phyloP scores from a whole-genome alignment of 2,329 filamentous ascomycete species.

The Epichloe typhina region DNA sequence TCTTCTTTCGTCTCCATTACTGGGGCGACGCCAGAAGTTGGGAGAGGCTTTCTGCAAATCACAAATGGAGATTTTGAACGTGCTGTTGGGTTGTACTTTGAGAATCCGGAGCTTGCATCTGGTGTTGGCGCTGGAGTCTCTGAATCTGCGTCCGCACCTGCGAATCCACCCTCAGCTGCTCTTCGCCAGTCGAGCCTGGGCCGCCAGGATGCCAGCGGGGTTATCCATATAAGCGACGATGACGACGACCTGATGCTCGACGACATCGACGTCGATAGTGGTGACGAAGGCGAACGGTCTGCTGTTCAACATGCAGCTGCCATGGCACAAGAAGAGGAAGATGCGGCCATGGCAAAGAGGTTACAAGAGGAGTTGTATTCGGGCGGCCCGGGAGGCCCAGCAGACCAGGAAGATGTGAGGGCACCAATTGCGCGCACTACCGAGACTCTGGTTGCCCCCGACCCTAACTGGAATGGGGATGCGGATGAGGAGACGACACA shows the following conservation, averaged over 20 bases:
- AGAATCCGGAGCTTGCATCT: constrained; percentile 59
- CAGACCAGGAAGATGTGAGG: constrained; percentile 51
- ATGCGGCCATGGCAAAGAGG: constrained; percentile 82
- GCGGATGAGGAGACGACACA: constrained; percentile 38
- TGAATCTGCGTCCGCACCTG: constrained; percentile 6
- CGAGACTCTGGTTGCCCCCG: constrained; percentile 76
- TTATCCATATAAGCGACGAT: constrained; percentile 65
- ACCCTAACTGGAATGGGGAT: constrained; percentile 29
- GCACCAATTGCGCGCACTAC: constrained; percentile 86
- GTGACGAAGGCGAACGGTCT: constrained; percentile 26
- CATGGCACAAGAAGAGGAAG: constrained; percentile 61
- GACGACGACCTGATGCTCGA: constrained; percentile 38
- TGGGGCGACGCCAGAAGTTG: constrained; percentile 57
- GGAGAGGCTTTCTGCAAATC: constrained; percentile 70
- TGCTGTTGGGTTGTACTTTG: constrained; percentile 81
- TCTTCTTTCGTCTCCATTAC: constrained; percentile 74
- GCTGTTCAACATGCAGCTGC: constrained; percentile 25
- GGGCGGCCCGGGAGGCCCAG: constrained; percentile 28
- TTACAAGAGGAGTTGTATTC: constrained; percentile 87
- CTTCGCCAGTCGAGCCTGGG: constrained; percentile 15
- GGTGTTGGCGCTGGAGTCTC: constrained; percentile 21
- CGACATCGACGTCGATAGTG: constrained; percentile 20
- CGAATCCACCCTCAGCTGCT: constrained; percentile 17
- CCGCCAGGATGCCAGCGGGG: constrained; percentile 23
- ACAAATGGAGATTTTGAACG: constrained; percentile 75